phyloP scores from a whole-genome alignment of 257 asterid species.

The Fraxinus americana region DNA sequence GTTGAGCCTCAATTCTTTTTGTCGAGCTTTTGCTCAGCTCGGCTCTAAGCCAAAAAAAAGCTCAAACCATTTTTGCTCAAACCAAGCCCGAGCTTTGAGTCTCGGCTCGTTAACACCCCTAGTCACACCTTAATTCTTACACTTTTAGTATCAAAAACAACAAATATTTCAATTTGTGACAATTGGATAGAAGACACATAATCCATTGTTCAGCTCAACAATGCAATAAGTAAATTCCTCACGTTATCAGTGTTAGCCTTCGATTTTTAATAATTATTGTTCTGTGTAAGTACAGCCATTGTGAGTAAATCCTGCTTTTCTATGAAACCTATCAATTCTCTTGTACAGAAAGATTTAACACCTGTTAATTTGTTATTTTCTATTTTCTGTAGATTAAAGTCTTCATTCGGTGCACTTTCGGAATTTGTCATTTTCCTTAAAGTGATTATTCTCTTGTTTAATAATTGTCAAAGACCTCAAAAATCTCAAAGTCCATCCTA shows the following conservation, averaged over 20 bases:
- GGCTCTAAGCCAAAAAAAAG: too few species aligned
- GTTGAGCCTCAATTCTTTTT: too few species aligned
- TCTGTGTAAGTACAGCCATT: conserved; percentile 36
- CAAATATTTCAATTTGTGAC: too few species aligned
- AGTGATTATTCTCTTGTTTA: neutral
- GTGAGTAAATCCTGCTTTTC: conserved; percentile 33
- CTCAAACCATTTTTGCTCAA: too few species aligned
- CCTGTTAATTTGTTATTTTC: neutral
- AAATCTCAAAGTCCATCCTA: too few species aligned
- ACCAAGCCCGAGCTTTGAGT: too few species aligned
- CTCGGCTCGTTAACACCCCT: too few species aligned
- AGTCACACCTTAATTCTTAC: too few species aligned
- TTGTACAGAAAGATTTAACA: conserved; percentile 17
- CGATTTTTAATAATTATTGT: conserved; percentile 24
- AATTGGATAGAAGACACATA: too few species aligned
- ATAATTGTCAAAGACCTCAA: too few species aligned
- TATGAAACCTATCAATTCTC: neutral
- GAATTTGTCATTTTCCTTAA: neutral
- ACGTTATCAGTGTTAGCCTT: conserved; percentile 20
- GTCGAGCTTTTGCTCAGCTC: too few species aligned
- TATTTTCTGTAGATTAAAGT: neutral
- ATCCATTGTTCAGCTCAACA: neutral
- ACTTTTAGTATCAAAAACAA: too few species aligned
- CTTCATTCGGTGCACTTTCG: neutral
- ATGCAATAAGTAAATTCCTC: conserved; percentile 25